Base-by-base conservation (phyloP, 352 stramenopile species). In the Pythium pyrilobum region DNA sequence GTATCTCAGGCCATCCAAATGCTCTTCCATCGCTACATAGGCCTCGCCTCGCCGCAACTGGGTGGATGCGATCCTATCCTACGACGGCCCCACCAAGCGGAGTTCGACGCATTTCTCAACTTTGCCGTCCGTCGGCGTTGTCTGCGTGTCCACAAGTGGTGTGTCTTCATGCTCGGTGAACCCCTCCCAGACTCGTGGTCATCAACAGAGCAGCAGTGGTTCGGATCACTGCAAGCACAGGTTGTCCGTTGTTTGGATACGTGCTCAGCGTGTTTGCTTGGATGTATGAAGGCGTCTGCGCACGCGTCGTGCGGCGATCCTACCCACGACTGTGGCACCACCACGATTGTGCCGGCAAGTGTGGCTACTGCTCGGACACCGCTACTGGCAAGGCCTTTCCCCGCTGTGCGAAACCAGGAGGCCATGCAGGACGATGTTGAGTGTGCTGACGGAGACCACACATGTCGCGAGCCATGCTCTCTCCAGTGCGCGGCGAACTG, bases 371-470 rank as follows among this genome's bases (percentile, higher is more conserved):
- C 24, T 48, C 69, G 4, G 56, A 40, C 16, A 66, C 59, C 5
- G 34, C 56, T 1, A 54, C 23, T 0, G 63, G 50, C 0, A 74
- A 73, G 23, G 69, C 64, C n/a, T n/a, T n/a, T 6, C 71, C 74
- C 10, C 38, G 40, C 1, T 92, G 82, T 25, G 36, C 49, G 0
- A 83, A 81, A 50, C 67, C 72, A 56, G 67, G 76, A 42, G 77
- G 82, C 1, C 82, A 92, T 38, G 70, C 77, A 49, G 82, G 80
- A 4, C 65, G 58, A 31, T 92, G 82, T 43, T n/a, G 81, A 90
- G 18, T 90, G 82, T 37, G 44, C 36, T 3, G 42, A 68, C 18
- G 76, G 77, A 13, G 74, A 87, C 50, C 82, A 92, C 59, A 89
- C 82, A 3, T 92, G 82, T 27, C 62, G 69, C 0, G 5, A 47